Percentiles rank a stretch among this genome's conserved stretches.
Conservation (phyloP, 2,329 filamentous ascomycete genomes). For the Annulohypoxylon truncatum region DNA sequence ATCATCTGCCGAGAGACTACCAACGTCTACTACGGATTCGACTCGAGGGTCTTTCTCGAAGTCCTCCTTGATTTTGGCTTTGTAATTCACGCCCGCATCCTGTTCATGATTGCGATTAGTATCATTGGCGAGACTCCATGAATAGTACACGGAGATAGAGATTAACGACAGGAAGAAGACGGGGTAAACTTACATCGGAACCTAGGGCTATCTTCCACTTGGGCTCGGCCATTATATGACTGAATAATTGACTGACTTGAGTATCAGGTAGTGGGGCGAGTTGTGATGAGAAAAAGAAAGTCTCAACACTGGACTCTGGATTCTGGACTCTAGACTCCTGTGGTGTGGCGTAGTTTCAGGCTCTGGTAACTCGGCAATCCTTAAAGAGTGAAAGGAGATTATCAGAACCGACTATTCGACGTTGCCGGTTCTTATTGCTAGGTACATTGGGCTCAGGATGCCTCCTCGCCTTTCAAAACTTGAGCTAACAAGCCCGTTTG, state of each 20-base stretch:
- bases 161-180: neutral
- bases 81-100: conserved; percentile 83
- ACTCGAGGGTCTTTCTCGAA: conserved; percentile 76
- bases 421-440: conserved; percentile 16
- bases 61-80: conserved; percentile 79
- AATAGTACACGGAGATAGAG: neutral
- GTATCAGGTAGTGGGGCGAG: neutral
- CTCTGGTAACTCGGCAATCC: conserved; percentile 1
- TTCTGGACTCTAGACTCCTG: neutral
- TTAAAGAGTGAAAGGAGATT: conserved; percentile 16
- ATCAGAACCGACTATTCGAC: conserved; percentile 15
- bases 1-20: conserved; percentile 72
- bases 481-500: conserved; percentile 8
- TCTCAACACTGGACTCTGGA: no score
- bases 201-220: conserved; percentile 66
- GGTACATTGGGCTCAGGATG: conserved; percentile 9
- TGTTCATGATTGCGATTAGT: conserved; percentile 41
- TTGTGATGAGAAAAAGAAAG: neutral
- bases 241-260: neutral
- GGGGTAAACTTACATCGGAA: conserved; percentile 61
- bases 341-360: conserved; percentile 7
- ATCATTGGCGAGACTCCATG: neutral
- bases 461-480: neutral
- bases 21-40: conserved; percentile 77
- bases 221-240: conserved; percentile 55